Base-by-base conservation (phyloP, 768 basidiomycete genomes). In the Panus rudis region DNA sequence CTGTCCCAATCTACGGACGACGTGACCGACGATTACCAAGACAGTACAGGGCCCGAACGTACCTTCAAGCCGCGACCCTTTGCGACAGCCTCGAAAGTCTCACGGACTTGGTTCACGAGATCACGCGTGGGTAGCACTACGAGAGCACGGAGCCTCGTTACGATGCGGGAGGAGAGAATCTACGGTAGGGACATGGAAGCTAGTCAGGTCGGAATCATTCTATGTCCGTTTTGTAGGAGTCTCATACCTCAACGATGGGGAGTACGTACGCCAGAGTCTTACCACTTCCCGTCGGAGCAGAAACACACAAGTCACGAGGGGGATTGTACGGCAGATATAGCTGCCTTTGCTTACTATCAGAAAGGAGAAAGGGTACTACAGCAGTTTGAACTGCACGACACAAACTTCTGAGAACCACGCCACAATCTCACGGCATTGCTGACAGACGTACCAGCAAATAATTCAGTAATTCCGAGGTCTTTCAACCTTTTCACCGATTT, bases 221-320 rank as follows among this genome's bases (percentile, higher is more conserved):
- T n/a, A 37, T 14, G 24, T 19, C 12, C 8, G 21, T 23, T 12
- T 5, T 16, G 3, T 16, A 14, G 1, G 19, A 23, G 30, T 1
- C 26, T 28, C 13, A 40, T 45, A 85, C 91, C 73, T 96, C 91
- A 23, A 96, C 71, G 42, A 97, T 86, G 1, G 96, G 96, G 25
- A 98, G 65, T 1, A 83, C 88, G 64, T 99, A 99, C n/a, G 91
- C 88, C 22, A 99, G 72, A 0, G 94, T 99, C 63, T 99, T 99
- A 0, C 96, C 96, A 52, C 92, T 96, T 19, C 96, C 96, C 0
- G 96, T 99, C 0, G 96, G 96, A 1, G 96, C 96, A 6, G 92
- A 96, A 11, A 94, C 87, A 52, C 92, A 93, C 11, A 92, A 73
- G 63, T 99, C 96, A 21, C 72, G 72, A 21, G 81, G 81, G 26